Evolutionary conservation across 2,329 filamentous ascomycete species (phyloP), one percentile per base, ranked within the genome.

Genomic region (Aspergillus pseudoterreus): DNA sequence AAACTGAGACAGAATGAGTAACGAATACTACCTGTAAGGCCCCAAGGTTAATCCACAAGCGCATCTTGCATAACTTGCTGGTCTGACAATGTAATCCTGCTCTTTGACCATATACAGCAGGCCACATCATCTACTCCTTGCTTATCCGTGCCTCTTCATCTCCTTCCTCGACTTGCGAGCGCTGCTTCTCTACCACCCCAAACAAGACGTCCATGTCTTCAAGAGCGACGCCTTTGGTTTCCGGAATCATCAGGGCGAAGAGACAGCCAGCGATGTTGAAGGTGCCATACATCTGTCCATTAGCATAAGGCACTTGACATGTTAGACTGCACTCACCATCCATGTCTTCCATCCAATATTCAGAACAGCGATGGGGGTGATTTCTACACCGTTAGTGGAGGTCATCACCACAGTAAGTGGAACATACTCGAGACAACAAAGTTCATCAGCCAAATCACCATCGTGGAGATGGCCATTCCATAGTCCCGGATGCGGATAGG

Each of bases 281-380:
- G 14, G 44, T 47, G 14, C 30, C 44, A 19, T 38, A 47, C 44
- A 47, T 36, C 44, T 38, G 30, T 22, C 27, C 8, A 30, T 30
- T 30, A 30, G 27, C 27, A 10, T 19, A 19, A 19, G 4, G 6
- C 22, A n/a, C 12, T 17, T 17, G 6, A n/a, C 24, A n/a, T 4
- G 4, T 6, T 9, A 14, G 35, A 17, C n/a, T 3, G 6, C 6
- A 42, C 44, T 35, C 35, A 47, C 44, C 15, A 47, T 47, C 44
- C 44, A 47, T 4, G 44, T 47, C 10, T 47, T 47, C 44, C 44
- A 47, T 21, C 44, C 44, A 47, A 47, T 47, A 15, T 36, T 47
- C 15, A 36, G 32, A 12, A 47, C 32, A 19, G 33, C 30, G 19
- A 35, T 47, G 4, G 44, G 44, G 1, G 44, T 47, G 44, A 47